Base-by-base conservation (phyloP, 192 early-diverging fungal species). In the Backusella circina region DNA sequence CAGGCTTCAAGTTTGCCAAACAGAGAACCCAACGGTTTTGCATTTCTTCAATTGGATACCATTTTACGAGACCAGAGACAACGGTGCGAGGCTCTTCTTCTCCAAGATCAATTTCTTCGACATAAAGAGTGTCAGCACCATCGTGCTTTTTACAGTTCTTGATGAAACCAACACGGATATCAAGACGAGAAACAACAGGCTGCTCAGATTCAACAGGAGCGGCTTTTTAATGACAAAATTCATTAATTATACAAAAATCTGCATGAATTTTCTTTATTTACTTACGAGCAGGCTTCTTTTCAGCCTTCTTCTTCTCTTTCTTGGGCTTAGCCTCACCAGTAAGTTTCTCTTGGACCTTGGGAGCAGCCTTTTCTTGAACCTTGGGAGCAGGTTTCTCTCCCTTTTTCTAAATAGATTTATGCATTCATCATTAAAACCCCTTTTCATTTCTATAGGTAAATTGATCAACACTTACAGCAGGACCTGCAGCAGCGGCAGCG, bases 51-150 rank as follows among this genome's bases (percentile, higher is more conserved):
- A 95, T 83, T 6, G 93, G 95, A 79, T 97, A 92, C 81, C 92
- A 94, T 77, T 95, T 94, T 71, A 98, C 96, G 51, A 99, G 85
- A 6, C 98, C 98, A 39, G 92, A 94, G 1, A 98, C 95, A 18
- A 99, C 93, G 3, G 90, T 94, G 32, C 98, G 88, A 28, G 91
- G 95, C 79, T 98, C 97, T 16, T 82, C 90, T 80, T 99, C 97
- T 73, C 96, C 96, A 36, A 91, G 79, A 78, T 98, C 96, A 75
- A 99, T 95, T 74, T 93, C 84, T 84, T 99, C 98, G 16, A 99
- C 95, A 76, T 99, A 99, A 16, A 99, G 86, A n/a, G 96, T 84
- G 82, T 99, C 98, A 7, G 98, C 98, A 77, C 95, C 94, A 21
- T 94, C 93, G 81, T 99, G 98, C 80, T 93, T 92, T 80, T 92